Conservation (phyloP, 192 early-diverging fungal genomes). For the Coemansia sp. region DNA sequence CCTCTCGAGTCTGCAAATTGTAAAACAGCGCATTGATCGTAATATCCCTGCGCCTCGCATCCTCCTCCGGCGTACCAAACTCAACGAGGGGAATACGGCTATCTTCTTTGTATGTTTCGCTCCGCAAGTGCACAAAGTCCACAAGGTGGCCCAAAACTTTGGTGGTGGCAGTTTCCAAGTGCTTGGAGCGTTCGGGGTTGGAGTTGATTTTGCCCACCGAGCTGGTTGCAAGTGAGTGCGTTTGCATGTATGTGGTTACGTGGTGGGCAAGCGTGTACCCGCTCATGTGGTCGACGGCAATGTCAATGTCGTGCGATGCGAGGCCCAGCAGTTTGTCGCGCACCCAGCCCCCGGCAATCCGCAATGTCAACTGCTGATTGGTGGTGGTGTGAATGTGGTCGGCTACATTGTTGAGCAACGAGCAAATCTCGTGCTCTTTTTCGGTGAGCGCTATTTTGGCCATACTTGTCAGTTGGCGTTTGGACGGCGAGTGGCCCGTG, state of each 20-base stretch:
- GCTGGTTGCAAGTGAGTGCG: constrained; percentile 33
- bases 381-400: constrained; percentile 53
- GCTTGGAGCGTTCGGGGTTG: constrained; percentile 96
- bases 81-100: constrained; percentile 75
- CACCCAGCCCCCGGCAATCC: constrained; percentile 99
- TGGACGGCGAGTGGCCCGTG: not conserved
- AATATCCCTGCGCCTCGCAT: constrained; percentile 91
- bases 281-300: constrained; percentile 91
- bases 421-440: constrained; percentile 67
- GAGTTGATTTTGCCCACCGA: constrained; percentile 79
- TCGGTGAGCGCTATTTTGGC: constrained; percentile 51
- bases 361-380: constrained; percentile 61
- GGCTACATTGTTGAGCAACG: constrained; percentile 63
- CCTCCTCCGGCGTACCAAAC: constrained; percentile 89
- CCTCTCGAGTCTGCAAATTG: constrained; percentile 78
- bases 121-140: constrained; percentile 96
- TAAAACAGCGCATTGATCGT: constrained; percentile 98
- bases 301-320: constrained; percentile 88
- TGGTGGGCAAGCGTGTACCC: constrained; percentile 85
- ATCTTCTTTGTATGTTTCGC: constrained; percentile 81
- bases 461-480: not conserved
- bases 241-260: constrained; percentile 65
- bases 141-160: constrained; percentile 73
- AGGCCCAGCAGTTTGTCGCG: constrained; percentile 95
- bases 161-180: constrained; percentile 95